These are phyloP conservation scores for Austroboletus festivus DNA, from an alignment of 768 basidiomycete species.

Conservation along the genomic window DNA sequence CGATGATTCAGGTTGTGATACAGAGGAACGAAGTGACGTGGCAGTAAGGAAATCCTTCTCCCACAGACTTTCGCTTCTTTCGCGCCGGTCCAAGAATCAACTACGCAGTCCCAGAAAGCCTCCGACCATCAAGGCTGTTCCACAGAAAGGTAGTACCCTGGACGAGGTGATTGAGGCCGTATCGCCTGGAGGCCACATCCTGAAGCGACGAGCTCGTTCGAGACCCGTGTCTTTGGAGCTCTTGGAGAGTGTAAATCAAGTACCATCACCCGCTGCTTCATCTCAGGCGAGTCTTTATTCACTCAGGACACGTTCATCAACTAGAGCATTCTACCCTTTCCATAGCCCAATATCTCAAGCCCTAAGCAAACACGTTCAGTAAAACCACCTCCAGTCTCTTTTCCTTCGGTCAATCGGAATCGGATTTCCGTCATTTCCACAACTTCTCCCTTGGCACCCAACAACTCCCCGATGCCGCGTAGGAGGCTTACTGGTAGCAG, in stretches of 20 bases:
- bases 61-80: conserved; percentile 17
- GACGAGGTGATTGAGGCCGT: conserved; percentile 66
- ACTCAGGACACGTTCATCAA: neutral
- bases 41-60: conserved; percentile 35
- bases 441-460: conserved; percentile 45
- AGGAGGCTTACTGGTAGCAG: conserved; percentile 47
- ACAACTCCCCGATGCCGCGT: conserved; percentile 52
- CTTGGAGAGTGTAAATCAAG: conserved; percentile 46
- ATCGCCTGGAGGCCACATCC: conserved; percentile 74
- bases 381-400: conserved; percentile 24
- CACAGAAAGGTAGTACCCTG: conserved; percentile 41
- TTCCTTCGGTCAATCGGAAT: conserved; percentile 39
- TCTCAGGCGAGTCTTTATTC: conserved; percentile 17
- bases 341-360: conserved; percentile 17
- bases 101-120: conserved; percentile 30
- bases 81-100: conserved; percentile 28
- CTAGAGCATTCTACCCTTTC: neutral
- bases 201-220: conserved; percentile 70
- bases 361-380: conserved; percentile 7
- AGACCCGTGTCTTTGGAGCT: conserved; percentile 69
- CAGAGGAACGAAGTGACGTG: conserved; percentile 38
- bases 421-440: conserved; percentile 36
- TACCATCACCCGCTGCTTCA: conserved; percentile 40
- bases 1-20: conserved; percentile 53
- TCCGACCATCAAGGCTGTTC: conserved; percentile 19